These are phyloP conservation scores for Medicago ruthenica DNA, from an alignment of 306 rosid genomes.

Conservation along the genomic window DNA sequence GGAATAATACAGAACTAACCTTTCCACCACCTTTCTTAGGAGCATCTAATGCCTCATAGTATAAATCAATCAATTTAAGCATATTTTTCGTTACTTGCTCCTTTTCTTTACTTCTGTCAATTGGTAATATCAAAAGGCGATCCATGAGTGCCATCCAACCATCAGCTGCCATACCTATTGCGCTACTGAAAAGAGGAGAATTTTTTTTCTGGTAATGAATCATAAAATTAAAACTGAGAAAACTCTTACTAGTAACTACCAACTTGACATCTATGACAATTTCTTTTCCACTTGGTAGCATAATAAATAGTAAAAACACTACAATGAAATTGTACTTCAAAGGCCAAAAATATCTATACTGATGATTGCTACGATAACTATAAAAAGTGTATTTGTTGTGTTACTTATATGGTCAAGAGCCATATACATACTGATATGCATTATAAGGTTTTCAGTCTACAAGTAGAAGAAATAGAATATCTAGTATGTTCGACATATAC, in stretches of 20 bases:
- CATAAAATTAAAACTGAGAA: neutral
- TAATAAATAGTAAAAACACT: neutral
- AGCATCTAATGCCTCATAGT: constrained; percentile 79
- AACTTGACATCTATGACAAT: neutral
- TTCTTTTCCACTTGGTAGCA: neutral
- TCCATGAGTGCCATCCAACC: constrained; percentile 81
- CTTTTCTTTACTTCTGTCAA: constrained; percentile 37
- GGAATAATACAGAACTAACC: constrained; percentile 58
- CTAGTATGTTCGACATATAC: neutral
- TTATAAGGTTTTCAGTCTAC: constrained; percentile 12
- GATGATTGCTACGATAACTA: neutral
- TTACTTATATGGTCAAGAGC: neutral
- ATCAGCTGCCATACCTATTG: constrained; percentile 62
- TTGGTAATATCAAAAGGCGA: constrained; percentile 51
- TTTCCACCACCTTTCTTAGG: constrained; percentile 67
- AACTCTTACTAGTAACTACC: neutral
- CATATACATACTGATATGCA: neutral
- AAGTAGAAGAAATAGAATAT: neutral
- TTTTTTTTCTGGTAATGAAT: constrained; percentile 12
- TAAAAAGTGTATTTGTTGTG: neutral
- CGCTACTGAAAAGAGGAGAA: constrained; percentile 52
- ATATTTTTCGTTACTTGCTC: constrained; percentile 53
- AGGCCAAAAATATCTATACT: neutral
- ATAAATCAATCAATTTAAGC: constrained; percentile 59
- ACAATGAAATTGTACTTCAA: constrained; percentile 29